Evolutionary conservation across 1,139 yeast species (phyloP).

Genomic region (Candida sp.): DNA sequence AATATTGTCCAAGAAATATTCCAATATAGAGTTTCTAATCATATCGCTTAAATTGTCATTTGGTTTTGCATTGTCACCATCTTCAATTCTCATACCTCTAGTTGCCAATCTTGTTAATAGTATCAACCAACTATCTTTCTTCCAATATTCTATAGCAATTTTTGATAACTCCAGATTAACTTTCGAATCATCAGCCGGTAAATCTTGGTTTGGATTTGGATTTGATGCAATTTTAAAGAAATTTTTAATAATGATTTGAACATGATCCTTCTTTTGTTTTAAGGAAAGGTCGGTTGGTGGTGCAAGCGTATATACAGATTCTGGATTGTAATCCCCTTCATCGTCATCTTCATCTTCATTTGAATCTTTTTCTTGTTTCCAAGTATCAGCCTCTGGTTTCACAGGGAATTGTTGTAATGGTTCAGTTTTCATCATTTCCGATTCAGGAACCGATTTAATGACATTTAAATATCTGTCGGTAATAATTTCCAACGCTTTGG

Average conservation of each 20-base stretch:
- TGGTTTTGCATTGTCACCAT: constrained; percentile 13
- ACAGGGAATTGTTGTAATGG: constrained; percentile 4
- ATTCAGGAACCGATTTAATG: constrained; percentile 8
- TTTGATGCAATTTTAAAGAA: constrained; percentile 47
- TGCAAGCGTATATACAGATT: constrained; percentile 54
- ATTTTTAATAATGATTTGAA: constrained; percentile 49
- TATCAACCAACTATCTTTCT: constrained; percentile 71
- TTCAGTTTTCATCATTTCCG: not conserved
- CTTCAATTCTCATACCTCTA: constrained; percentile 56
- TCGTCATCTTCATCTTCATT: constrained; percentile 37
- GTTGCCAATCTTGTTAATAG: constrained; percentile 78
- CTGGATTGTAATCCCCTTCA: constrained; percentile 33
- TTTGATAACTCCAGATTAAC: constrained; percentile 40
- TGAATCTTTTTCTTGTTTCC: constrained; percentile 12
- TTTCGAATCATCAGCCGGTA: constrained; percentile 17
- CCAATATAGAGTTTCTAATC: constrained; percentile 68
- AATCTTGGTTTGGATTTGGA: constrained; percentile 8
- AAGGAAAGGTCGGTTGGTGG: constrained; percentile 49
- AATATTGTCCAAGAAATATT: constrained; percentile 72
- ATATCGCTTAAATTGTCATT: constrained; percentile 49
- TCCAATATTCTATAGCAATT: constrained; percentile 63
- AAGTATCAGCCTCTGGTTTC: not conserved
- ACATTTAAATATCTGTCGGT: constrained; percentile 52
- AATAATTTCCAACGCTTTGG: constrained; percentile 68
- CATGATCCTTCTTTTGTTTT: constrained; percentile 50